A percentile compares a stretch with the other conserved stretches of the same genome.
Conservation (phyloP, 345 rosid species). For the Draba incana region DNA sequence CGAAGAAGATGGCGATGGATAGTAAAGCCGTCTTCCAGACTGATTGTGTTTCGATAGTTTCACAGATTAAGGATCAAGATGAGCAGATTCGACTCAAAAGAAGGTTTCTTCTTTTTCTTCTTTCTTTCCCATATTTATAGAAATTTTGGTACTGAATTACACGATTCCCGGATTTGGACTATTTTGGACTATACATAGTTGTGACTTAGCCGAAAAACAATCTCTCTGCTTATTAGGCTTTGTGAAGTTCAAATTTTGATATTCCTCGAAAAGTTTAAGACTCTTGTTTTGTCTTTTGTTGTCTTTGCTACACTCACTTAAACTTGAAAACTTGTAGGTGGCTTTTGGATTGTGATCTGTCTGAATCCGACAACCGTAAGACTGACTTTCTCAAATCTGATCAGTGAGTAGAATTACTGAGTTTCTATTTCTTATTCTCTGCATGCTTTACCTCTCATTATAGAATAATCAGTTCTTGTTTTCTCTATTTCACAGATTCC, state of each 20-base stretch:
- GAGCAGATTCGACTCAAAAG: conserved; percentile 57
- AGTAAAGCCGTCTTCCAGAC: conserved; percentile 27
- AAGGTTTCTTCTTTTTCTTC: conserved; percentile 47
- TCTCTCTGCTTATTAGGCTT: too few relatives aligned
- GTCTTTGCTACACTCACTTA: neutral
- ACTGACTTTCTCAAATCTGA: conserved; percentile 47
- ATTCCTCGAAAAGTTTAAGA: too few relatives aligned
- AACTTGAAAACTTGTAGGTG: conserved; percentile 49
- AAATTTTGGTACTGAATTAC: neutral
- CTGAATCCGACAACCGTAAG: conserved; percentile 44
- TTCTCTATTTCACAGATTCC: conserved; percentile 45
- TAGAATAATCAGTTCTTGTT: conserved; percentile 9
- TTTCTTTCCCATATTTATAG: neutral
- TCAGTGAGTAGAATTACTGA: conserved; percentile 44
- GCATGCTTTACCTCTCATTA: conserved; percentile 7
- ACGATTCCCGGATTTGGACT: conserved; percentile 14
- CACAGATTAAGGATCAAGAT: conserved; percentile 56
- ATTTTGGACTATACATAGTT: neutral
- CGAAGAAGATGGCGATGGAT: conserved; percentile 31
- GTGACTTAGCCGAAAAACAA: neutral
- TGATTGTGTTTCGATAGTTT: conserved; percentile 47
- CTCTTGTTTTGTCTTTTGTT: neutral
- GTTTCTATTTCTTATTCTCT: neutral
- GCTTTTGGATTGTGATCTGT: conserved; percentile 61
- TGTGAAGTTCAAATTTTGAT: too few relatives aligned